A percentile compares a stretch with the other conserved stretches of the same genome.
These are phyloP conservation scores for Camellia lanceoleosa DNA, from an alignment of 148 eudicot species.

Conservation along the genomic window DNA sequence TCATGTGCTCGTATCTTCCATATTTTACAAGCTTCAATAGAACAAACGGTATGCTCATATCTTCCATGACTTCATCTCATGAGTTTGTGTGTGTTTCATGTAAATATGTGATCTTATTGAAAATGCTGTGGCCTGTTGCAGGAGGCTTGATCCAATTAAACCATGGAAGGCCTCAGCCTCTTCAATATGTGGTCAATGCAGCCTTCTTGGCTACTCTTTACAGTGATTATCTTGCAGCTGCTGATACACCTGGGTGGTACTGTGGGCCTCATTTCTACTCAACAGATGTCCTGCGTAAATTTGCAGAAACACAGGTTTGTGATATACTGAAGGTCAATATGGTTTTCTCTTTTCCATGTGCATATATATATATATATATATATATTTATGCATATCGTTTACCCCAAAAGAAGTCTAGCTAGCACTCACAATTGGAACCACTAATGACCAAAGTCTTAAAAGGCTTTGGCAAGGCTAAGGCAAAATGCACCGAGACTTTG, in stretches of 20 bases:
- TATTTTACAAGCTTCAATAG: slow-evolving; percentile 71
- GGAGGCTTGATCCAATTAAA: slow-evolving; percentile 86
- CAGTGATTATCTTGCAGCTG: slow-evolving; percentile 81
- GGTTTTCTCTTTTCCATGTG: neutral
- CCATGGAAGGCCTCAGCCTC: slow-evolving; percentile 92
- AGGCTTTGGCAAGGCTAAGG: too few species aligned
- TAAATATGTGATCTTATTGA: neutral
- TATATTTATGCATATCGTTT: neutral
- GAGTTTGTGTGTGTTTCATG: neutral
- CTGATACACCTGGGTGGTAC: slow-evolving; percentile 90
- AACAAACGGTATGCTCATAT: slow-evolving; percentile 55
- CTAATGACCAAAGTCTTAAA: neutral
- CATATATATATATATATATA: too few species aligned
- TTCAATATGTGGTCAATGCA: slow-evolving; percentile 89
- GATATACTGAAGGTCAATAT: neutral
- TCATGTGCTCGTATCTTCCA: slow-evolving; percentile 91
- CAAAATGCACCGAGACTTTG: too few species aligned
- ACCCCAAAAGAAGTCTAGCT: neutral
- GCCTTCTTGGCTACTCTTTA: slow-evolving; percentile 84
- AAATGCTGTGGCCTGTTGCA: slow-evolving; percentile 22
- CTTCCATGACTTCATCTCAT: neutral
- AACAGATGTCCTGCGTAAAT: slow-evolving; percentile 56
- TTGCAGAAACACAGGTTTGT: slow-evolving; percentile 80
- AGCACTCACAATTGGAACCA: neutral
- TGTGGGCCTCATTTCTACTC: slow-evolving; percentile 86